Conservation (phyloP, 345 rosid species). For the Eucalyptus sp. region DNA sequence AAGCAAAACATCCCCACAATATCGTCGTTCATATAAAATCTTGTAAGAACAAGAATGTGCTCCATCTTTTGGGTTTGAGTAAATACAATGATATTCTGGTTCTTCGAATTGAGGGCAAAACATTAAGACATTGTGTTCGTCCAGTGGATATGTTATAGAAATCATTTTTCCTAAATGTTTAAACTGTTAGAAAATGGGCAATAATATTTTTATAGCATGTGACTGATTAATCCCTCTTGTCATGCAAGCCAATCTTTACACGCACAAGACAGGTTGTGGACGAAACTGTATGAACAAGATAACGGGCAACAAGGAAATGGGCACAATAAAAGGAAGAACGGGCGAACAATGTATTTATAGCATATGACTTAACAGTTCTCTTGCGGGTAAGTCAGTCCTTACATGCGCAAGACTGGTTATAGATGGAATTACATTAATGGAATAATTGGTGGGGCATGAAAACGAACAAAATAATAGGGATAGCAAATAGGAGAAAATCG, state of each 20-base stretch:
- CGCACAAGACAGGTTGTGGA: not conserved
- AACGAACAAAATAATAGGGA: not conserved
- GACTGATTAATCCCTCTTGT: not conserved
- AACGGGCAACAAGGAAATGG: not conserved
- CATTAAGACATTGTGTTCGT: not conserved
- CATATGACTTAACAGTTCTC: not conserved
- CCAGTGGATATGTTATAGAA: not conserved
- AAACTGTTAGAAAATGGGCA: not conserved
- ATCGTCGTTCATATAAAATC: not conserved
- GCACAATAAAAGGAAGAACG: not conserved
- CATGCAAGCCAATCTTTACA: not conserved
- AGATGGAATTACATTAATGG: not conserved
- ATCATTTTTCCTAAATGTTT: not conserved
- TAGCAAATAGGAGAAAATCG: not conserved
- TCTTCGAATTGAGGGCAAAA: not conserved
- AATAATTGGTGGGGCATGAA: not conserved
- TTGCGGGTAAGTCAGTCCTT: not conserved
- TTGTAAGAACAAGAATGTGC: not conserved
- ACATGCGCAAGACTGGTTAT: not conserved
- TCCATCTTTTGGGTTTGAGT: not conserved
- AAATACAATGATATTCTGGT: not conserved
- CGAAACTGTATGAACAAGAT: not conserved
- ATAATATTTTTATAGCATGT: not conserved
- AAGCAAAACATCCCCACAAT: not conserved
- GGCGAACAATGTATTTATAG: not conserved